These are phyloP conservation scores for Stemphylium lycopersici DNA, from an alignment of 2,329 filamentous ascomycete genomes.

Conservation along the genomic window DNA sequence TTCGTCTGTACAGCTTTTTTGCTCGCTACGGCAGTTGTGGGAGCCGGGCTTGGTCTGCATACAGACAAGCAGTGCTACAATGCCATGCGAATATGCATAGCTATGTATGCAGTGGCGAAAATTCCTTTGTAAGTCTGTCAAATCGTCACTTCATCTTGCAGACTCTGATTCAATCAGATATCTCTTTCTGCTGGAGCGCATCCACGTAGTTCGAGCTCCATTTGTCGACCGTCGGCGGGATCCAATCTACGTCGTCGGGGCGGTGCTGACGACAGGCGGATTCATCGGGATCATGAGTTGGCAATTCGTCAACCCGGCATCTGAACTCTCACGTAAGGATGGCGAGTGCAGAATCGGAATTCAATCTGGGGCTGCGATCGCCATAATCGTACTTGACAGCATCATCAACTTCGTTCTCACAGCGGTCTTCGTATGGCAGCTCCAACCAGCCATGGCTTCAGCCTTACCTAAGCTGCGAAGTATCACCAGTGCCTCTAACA, in stretches of 20 bases:
- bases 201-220: constrained; percentile 42
- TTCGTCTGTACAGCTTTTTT: constrained; percentile 32
- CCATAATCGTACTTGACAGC: constrained; percentile 43
- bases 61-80: constrained; percentile 34
- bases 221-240: constrained; percentile 38
- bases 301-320: constrained; percentile 33
- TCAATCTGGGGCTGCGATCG: constrained; percentile 33
- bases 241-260: constrained; percentile 38
- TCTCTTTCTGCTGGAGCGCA: constrained; percentile 49
- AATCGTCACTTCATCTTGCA: neutral
- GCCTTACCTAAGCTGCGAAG: neutral
- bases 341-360: constrained; percentile 46
- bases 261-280: constrained; percentile 25
- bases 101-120: constrained; percentile 45
- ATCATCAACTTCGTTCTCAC: constrained; percentile 45
- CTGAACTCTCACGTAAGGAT: constrained; percentile 31
- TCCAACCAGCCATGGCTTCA: constrained; percentile 31
- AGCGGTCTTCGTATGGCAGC: constrained; percentile 42
- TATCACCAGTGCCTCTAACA: neutral
- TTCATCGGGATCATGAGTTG: constrained; percentile 29
- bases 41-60: constrained; percentile 36
- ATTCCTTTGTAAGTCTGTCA: constrained; percentile 27
- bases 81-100: constrained; percentile 46
- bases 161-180: constrained; percentile 24
- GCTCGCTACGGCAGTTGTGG: constrained; percentile 32